Conservation (phyloP, 176 grass and related monocot species). For the Aegilops umbellulata region DNA sequence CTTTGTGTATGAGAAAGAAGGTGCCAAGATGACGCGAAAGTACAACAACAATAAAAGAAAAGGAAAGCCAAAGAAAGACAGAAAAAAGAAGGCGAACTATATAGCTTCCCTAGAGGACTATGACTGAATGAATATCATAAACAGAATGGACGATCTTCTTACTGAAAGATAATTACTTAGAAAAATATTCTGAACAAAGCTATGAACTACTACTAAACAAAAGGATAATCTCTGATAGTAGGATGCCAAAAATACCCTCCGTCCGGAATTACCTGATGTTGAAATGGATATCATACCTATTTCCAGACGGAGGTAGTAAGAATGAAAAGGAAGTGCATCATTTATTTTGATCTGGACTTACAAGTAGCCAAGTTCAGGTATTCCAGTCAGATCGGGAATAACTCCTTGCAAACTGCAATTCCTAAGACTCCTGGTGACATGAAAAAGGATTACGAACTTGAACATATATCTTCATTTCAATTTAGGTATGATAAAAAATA, state of each 20-base stretch:
- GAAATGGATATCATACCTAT: too few relatives aligned
- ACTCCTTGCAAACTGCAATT: slow-evolving; percentile 88
- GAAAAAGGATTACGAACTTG: not conserved
- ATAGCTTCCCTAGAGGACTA: too few relatives aligned
- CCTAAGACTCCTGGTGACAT: slow-evolving; percentile 80
- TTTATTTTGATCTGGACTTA: slow-evolving; percentile 45
- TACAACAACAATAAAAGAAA: too few relatives aligned
- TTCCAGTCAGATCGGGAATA: slow-evolving; percentile 66
- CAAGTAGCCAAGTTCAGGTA: slow-evolving; percentile 70
- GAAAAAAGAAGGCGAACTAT: too few relatives aligned
- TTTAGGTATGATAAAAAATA: not conserved
- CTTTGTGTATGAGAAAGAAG: too few relatives aligned
- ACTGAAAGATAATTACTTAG: not conserved
- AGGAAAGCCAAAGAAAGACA: too few relatives aligned
- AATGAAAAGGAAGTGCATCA: slow-evolving; percentile 3
- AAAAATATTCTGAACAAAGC: not conserved
- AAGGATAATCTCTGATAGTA: slow-evolving; percentile 20
- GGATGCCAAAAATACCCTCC: not conserved
- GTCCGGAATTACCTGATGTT: too few relatives aligned
- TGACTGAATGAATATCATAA: too few relatives aligned
- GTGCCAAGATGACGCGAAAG: too few relatives aligned
- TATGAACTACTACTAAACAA: not conserved
- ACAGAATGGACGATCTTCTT: not conserved
- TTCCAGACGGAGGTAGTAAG: not conserved
- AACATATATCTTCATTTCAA: slow-evolving; percentile 18